Evolutionary conservation across 129 eudicot genomes (phyloP), one percentile per base, ranked within the genome.

Genomic region (Centella asiatica): DNA sequence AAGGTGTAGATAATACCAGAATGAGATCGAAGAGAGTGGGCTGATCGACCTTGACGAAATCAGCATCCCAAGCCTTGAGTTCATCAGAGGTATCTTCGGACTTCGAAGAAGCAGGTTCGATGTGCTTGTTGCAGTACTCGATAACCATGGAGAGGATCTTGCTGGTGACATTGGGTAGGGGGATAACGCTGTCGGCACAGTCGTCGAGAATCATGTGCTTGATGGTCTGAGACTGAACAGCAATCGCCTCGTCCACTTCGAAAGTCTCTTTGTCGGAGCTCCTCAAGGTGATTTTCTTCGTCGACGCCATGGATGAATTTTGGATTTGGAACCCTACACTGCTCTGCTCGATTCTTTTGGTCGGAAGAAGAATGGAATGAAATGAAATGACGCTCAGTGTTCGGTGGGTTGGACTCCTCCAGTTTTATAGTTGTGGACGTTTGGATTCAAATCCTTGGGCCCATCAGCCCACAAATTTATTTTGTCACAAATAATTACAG

Each of bases 51-150:
- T 72, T 65, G 44, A 65, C 67, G 48, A 72, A 72, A 1, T 72
- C 77, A 28, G 72, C 72, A 20, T 72, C 77, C 77, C 77, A 72
- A 24, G 2, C 32, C 72, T 72, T 72, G 55, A 72, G 67, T 5
- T 65, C 77, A 5, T 72, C 72, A 11, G 54, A 44, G 6, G 18
- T 54, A 37, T 48, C 77, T 10, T 47, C 33, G 42, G 72, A 2
- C 52, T 65, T 65, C 11, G 72, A 15, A n/a, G 67, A 9, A n/a
- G 67, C 8, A 0, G n/a, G n/a, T n/a, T 58, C 77, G 19, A 65
- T 67, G 51, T 65, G 77, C 66, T 65, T 72, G 62, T 65, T 65
- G 32, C 77, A 72, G 60, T 65, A 72, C 67, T 72, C 77, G 28
- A 72, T 57, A 0, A 72, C 67, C 55, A 57, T 72, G 28, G 77